Conservation (phyloP, 2,329 filamentous ascomycete genomes). For the Aspergillus sp. region DNA sequence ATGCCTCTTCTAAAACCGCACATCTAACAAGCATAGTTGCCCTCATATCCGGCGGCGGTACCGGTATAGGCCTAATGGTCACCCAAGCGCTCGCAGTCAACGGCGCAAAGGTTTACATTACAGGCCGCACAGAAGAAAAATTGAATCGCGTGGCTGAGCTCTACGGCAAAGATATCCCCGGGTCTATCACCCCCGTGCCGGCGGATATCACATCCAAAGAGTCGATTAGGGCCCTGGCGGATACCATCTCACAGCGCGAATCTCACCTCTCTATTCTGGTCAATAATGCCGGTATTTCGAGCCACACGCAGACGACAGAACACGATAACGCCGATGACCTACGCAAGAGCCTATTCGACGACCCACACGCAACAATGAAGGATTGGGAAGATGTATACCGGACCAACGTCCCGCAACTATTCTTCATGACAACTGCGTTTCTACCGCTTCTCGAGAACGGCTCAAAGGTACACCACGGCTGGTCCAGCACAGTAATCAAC, state of each 20-base stretch:
- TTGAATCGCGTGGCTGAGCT: slow-evolving; percentile 27
- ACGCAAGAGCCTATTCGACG: slow-evolving; percentile 58
- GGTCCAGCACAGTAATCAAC: slow-evolving; percentile 59
- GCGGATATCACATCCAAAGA: slow-evolving; percentile 60
- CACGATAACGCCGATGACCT: slow-evolving; percentile 48
- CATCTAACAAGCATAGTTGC: slow-evolving; percentile 34
- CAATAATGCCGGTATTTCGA: slow-evolving; percentile 62
- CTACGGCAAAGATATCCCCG: slow-evolving; percentile 43
- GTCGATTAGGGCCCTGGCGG: slow-evolving; percentile 51
- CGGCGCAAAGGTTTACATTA: slow-evolving; percentile 57
- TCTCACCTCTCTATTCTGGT: slow-evolving; percentile 64
- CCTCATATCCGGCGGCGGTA: slow-evolving; percentile 55
- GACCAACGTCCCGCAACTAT: slow-evolving; percentile 68
- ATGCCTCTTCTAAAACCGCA: not conserved
- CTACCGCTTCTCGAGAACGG: slow-evolving; percentile 62
- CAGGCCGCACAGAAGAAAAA: slow-evolving; percentile 43
- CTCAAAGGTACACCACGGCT: slow-evolving; percentile 53
- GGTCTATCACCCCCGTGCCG: slow-evolving; percentile 54
- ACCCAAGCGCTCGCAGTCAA: slow-evolving; percentile 53
- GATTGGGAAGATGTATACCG: slow-evolving; percentile 67
- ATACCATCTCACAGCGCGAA: slow-evolving; percentile 53
- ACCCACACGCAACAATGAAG: slow-evolving; percentile 51
- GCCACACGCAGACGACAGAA: slow-evolving; percentile 50
- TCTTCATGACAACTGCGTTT: slow-evolving; percentile 68
- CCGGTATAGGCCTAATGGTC: slow-evolving; percentile 61